Percentiles rank a stretch among this genome's conserved stretches.
phyloP scores from a whole-genome alignment of 2,329 filamentous ascomycete species.

The Delphinella strobiligena region DNA sequence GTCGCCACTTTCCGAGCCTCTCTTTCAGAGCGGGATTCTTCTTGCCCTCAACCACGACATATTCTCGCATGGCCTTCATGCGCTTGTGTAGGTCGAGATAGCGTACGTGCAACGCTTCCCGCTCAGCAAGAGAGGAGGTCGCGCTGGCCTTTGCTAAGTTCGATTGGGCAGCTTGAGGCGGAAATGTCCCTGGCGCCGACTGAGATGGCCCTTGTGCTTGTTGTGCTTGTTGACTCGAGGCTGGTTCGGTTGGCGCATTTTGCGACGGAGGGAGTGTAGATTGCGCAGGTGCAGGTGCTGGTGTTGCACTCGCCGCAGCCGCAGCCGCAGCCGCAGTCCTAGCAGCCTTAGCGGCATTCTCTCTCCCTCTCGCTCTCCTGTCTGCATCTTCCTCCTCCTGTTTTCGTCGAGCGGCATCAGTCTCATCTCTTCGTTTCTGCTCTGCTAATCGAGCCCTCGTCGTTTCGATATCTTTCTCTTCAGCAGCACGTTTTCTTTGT shows the following conservation, averaged over 20 bases:
- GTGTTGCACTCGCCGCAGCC: slow-evolving; percentile 3
- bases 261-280: too few relatives aligned
- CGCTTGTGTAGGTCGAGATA: slow-evolving; percentile 52
- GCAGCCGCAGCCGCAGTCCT: slow-evolving; percentile 17
- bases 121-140: slow-evolving; percentile 16
- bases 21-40: slow-evolving; percentile 48
- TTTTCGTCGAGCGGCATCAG: slow-evolving; percentile 10
- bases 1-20: slow-evolving; percentile 56
- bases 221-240: too few relatives aligned
- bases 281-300: too few relatives aligned
- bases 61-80: slow-evolving; percentile 49
- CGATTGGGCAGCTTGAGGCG: background rate
- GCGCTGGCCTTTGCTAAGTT: slow-evolving; percentile 2
- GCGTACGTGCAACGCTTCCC: slow-evolving; percentile 32
- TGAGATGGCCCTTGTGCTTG: background rate
- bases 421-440: slow-evolving; percentile 7
- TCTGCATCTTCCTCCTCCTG: slow-evolving; percentile 16
- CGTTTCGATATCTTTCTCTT: slow-evolving; percentile 9
- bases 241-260: too few relatives aligned
- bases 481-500: slow-evolving; percentile 15
- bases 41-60: slow-evolving; percentile 43
- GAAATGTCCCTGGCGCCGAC: background rate
- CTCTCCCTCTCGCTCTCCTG: slow-evolving; percentile 14
- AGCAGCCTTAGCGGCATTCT: slow-evolving; percentile 14
- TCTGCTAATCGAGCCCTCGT: slow-evolving; percentile 4